Base-by-base conservation (phyloP, 306 rosid species). In the Begonia loranthoides region DNA sequence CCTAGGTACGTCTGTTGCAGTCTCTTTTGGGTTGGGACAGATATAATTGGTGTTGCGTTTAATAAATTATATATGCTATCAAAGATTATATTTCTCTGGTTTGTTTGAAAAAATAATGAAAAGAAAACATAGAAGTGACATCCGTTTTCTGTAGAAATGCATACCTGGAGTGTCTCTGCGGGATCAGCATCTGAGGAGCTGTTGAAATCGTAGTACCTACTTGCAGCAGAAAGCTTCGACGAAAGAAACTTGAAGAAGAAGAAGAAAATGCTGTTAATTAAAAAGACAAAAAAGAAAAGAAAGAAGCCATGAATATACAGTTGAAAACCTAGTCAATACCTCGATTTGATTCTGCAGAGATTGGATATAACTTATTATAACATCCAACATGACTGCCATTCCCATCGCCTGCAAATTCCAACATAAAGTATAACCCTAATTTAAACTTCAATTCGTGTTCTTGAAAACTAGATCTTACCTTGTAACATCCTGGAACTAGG, bases 381-480 rank as follows among this genome's bases (percentile, higher is more conserved):
- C 93, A 68, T 79, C 93, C 49, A 82, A 52, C 93, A 82, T 79
- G 7, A 71, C 77, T 12, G 81, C 81, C 93, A 79, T 76, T 49
- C 87, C 93, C 93, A 82, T 82, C 38, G 79, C 63, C 93, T 82
- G 71, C 60, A 11, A 17, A 45, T 43, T 10, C 3, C 14, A n/a
- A 11, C 15, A 43, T 43, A 43, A 43, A 10, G 4, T 10, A 43
- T 10, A 28, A 43, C 15, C 4, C 15, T 10, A 12, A 43, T 43
- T 43, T 43, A 12, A 12, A 6, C 45, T 41, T 41, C 3, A 34
- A 11, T 17, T 33, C 17, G 12, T 13, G 10, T 2, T 54, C 48
- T 14, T 45, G 24, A 2, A 15, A 9, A 9, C 5, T 9, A 13
- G 5, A 47, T 11, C 11, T 21, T 56, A 79, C 87, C 84, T 82